phyloP scores from a whole-genome alignment of 148 eudicot genomes.

The Dianthus caryophyllus region DNA sequence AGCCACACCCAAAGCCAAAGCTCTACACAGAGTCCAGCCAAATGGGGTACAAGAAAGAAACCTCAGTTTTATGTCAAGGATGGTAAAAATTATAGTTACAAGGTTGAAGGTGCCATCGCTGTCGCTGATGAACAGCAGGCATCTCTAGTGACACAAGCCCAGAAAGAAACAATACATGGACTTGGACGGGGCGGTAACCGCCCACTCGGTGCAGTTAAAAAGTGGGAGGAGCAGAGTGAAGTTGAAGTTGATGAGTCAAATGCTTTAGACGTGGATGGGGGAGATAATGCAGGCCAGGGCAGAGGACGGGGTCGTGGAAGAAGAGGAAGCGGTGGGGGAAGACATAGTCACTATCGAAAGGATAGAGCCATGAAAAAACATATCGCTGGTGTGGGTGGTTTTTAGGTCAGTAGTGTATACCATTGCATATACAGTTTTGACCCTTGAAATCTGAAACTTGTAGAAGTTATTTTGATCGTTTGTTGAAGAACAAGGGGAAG shows the following conservation, averaged over 20 bases:
- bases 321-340: conserved; percentile 38
- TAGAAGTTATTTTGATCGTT: no score
- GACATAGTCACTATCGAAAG: conserved; percentile 47
- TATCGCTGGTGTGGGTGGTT: conserved; percentile 53
- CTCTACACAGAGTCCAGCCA: conserved; percentile 38
- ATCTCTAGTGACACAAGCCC: conserved; percentile 49
- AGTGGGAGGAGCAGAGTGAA: conserved; percentile 37
- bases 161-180: conserved; percentile 71
- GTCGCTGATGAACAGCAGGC: conserved; percentile 74
- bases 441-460: no score
- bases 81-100: conserved; percentile 95
- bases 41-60: conserved; percentile 64
- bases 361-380: conserved; percentile 83
- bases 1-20: conserved; percentile 17
- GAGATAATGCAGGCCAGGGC: conserved; percentile 34
- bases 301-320: conserved; percentile 39
- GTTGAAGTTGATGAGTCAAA: conserved; percentile 31
- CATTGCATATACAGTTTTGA: neutral
- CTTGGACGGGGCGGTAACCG: conserved; percentile 88
- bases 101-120: conserved; percentile 83
- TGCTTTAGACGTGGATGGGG: conserved; percentile 36
- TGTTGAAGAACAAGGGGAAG: no score
- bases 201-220: conserved; percentile 63
- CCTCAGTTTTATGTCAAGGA: conserved; percentile 92
- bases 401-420: conserved; percentile 25